Evolutionary conservation across 108 stramenopile genomes (phyloP), one percentile per base, ranked within the genome.

Genomic region (Cyclostephanos invisitatus): DNA sequence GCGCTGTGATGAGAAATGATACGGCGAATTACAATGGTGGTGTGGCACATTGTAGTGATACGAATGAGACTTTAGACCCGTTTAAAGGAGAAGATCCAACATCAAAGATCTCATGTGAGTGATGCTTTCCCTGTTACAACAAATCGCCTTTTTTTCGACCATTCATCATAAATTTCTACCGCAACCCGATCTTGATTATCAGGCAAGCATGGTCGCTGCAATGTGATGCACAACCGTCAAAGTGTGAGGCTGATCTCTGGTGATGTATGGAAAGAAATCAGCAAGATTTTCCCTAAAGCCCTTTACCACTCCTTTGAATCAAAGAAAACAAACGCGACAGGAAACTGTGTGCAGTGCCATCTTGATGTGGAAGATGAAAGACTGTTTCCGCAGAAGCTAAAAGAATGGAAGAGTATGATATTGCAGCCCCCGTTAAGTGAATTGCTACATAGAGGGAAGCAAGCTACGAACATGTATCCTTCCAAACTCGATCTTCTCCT

Each of bases 271-370:
- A 28, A 15, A 2, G 74, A 76, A 44, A 64, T 92, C 25, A 67
- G 66, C n/a, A 58, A 73, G 29, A 44, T 88, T 5, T 90, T 88
- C 57, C 91, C 91, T 18, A 47, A 82, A 49, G 82, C 91, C 25
- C 82, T 83, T 7, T 1, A n/a, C 32, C 78, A 80, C 28, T 21
- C 11, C 50, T 75, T 65, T 61, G 48, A 70, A 42, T 51, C 28
- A 1, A 28, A 46, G 22, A 60, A 49, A 54, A 70, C 62, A 28
- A 25, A 53, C 27, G 54, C 65, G 18, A 67, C 68, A 24, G 81
- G 81, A 15, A 78, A 82, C 49, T 82, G 81, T 27, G 44, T 25
- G 9, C 18, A 67, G 44, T 82, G 81, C 59, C 68, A 67, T 56
- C n/a, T 29, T 6, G 81, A 73, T 4, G 77, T 73, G 40, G 57